These are phyloP conservation scores for Phyllosticta capitalensis DNA, from an alignment of 2,329 filamentous ascomycete species.

Conservation along the genomic window DNA sequence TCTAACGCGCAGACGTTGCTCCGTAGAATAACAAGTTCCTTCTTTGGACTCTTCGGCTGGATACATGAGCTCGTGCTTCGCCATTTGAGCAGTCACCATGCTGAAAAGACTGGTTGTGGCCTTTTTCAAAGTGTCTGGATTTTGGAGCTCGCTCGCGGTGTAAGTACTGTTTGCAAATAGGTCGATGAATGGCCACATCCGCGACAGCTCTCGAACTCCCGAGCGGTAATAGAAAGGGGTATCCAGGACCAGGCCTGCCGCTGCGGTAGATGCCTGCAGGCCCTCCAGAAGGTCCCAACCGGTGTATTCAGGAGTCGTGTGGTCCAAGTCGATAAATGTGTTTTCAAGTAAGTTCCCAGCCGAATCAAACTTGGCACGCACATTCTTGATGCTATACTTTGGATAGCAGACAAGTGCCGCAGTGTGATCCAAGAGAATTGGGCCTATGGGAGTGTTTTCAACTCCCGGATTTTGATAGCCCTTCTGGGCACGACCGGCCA, in stretches of 20 bases:
- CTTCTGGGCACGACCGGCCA: neutral
- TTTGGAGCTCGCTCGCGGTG: neutral
- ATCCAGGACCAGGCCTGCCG: neutral
- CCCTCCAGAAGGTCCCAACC: neutral
- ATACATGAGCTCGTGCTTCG: neutral
- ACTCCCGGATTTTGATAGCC: neutral
- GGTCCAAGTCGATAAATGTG: neutral
- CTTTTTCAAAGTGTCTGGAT: neutral
- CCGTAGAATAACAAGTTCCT: neutral
- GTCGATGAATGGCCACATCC: neutral
- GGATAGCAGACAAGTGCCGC: neutral
- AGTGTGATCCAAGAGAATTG: neutral
- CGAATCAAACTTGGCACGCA: neutral
- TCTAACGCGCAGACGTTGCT: neutral
- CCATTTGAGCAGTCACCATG: neutral
- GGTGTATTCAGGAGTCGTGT: neutral
- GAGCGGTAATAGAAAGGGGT: neutral
- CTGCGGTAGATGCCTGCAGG: neutral
- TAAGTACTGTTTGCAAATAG: neutral
- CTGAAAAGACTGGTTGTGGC: neutral
- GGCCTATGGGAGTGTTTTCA: neutral
- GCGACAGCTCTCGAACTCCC: neutral
- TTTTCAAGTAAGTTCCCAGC: neutral
- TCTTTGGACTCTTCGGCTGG: neutral
- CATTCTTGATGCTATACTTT: neutral